Evolutionary conservation across 345 rosid genomes (phyloP).

Genomic region (Citrus reticulata): DNA sequence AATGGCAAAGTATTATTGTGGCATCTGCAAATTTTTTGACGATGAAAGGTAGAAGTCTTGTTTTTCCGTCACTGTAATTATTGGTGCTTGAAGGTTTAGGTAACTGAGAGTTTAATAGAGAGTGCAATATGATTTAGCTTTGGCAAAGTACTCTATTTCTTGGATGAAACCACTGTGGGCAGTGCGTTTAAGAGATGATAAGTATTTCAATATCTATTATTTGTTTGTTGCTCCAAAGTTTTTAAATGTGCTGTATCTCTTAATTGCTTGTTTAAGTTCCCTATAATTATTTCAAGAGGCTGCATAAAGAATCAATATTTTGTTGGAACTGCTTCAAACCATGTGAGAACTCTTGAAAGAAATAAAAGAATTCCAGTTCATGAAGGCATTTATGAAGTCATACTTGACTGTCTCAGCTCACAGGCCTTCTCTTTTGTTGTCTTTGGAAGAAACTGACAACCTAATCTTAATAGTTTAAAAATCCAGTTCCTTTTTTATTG

Average conservation of each 20-base stretch:
- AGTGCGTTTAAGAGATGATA: neutral
- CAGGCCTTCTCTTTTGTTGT: neutral
- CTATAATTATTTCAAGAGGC: neutral
- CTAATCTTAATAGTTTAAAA: neutral
- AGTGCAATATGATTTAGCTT: neutral
- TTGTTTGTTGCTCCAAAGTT: neutral
- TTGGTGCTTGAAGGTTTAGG: neutral
- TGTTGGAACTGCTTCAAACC: neutral
- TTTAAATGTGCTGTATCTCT: neutral
- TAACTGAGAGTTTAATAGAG: neutral
- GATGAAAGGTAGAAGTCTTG: constrained; percentile 47
- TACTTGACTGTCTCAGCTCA: neutral
- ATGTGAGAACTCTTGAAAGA: neutral
- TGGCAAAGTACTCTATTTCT: neutral
- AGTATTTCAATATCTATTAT: neutral
- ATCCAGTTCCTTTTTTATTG: neutral
- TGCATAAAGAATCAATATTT: constrained; percentile 1
- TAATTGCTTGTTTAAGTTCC: neutral
- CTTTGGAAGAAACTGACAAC: neutral
- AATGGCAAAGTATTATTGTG: constrained; percentile 77
- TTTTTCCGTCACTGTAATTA: neutral
- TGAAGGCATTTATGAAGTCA: neutral
- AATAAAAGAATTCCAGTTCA: neutral
- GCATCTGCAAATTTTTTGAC: constrained; percentile 58
- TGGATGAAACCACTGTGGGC: neutral